Evolutionary conservation across 2,329 filamentous ascomycete genomes (phyloP).

Genomic region (Beauveria sp.): DNA sequence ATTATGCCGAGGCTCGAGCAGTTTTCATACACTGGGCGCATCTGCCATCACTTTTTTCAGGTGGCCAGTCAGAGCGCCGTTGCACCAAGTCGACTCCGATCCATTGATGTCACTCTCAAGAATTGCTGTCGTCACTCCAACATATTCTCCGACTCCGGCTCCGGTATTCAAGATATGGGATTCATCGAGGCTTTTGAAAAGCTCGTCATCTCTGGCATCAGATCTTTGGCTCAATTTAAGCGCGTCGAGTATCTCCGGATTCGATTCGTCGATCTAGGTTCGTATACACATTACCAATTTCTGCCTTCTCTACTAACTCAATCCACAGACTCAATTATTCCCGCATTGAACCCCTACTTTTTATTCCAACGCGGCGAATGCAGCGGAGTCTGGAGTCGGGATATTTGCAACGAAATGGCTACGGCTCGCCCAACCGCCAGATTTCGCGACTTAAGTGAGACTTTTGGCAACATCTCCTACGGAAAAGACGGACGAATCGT

Average conservation of each 20-base stretch:
- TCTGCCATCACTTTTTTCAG: constrained; percentile 64
- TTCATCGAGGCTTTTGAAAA: constrained; percentile 67
- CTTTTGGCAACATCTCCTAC: constrained; percentile 52
- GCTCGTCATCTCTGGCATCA: constrained; percentile 56
- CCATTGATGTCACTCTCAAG: constrained; percentile 65
- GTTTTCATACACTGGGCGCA: constrained; percentile 63
- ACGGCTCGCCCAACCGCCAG: constrained; percentile 48
- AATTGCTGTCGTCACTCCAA: constrained; percentile 58
- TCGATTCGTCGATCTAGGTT: constrained; percentile 66
- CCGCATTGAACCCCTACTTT: constrained; percentile 67
- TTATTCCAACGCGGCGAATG: constrained; percentile 52
- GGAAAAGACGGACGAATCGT: constrained; percentile 53
- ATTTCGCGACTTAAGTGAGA: constrained; percentile 57
- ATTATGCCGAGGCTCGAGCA: constrained; percentile 57
- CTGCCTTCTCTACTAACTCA: constrained; percentile 14
- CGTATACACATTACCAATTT: constrained; percentile 16
- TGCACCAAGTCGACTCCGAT: constrained; percentile 48
- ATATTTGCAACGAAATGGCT: constrained; percentile 54
- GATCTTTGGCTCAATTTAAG: constrained; percentile 50
- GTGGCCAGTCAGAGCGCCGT: constrained; percentile 43
- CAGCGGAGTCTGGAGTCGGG: constrained; percentile 65
- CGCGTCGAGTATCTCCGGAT: constrained; percentile 60
- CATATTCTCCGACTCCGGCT: constrained; percentile 55
- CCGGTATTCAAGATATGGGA: constrained; percentile 62
- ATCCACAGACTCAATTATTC: constrained; percentile 55